A percentile compares a stretch with the other conserved stretches of the same genome.
Evolutionary conservation across 257 asterid genomes (phyloP).

Genomic region (Thymus mandschuricus): DNA sequence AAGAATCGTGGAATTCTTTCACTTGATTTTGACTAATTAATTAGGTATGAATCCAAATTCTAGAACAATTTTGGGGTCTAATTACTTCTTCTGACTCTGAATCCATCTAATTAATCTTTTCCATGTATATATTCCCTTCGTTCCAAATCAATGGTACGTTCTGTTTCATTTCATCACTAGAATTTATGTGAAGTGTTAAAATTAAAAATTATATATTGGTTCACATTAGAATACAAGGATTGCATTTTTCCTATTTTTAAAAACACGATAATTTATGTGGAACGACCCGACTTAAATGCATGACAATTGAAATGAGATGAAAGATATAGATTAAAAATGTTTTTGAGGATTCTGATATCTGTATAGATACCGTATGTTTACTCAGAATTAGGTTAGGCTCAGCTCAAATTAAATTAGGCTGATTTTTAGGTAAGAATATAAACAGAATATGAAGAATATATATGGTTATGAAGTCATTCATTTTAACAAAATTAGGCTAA

Average conservation of each 20-base stretch:
- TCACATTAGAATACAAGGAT: too few relatives aligned
- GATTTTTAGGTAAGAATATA: neutral
- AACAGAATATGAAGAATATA: constrained; percentile 11
- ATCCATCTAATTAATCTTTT: neutral
- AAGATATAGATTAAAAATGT: too few relatives aligned
- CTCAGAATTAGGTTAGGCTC: neutral
- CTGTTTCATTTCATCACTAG: too few relatives aligned
- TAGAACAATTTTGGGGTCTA: neutral
- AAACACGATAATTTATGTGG: too few relatives aligned
- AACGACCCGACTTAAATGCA: too few relatives aligned
- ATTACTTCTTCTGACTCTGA: neutral
- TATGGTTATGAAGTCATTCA: neutral
- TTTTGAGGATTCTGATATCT: neutral
- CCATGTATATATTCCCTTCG: too few relatives aligned
- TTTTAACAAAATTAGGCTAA: neutral
- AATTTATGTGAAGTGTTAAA: too few relatives aligned
- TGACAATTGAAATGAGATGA: too few relatives aligned
- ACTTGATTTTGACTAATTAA: neutral
- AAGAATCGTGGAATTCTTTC: neutral
- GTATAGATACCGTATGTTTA: neutral
- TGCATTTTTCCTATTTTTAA: too few relatives aligned
- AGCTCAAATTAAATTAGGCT: neutral
- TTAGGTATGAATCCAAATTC: neutral
- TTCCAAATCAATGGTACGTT: too few relatives aligned
- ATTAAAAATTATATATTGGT: too few relatives aligned